phyloP scores from a whole-genome alignment of 1,139 yeast genomes.

The Debaryomyces subglobosus region DNA sequence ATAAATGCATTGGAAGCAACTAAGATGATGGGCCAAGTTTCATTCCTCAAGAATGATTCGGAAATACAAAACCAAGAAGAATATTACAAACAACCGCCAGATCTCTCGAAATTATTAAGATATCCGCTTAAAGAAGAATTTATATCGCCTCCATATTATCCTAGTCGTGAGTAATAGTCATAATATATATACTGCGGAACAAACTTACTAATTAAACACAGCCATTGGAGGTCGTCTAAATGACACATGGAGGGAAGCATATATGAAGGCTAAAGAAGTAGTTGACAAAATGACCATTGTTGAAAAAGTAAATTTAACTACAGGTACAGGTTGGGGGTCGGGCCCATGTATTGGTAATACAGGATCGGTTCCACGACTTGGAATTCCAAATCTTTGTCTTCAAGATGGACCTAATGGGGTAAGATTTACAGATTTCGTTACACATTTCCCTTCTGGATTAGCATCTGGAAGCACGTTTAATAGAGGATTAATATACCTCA shows the following conservation, averaged over 20 bases:
- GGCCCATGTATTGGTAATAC: slow-evolving; percentile 71
- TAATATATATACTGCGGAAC: slow-evolving; percentile 15
- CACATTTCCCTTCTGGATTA: slow-evolving; percentile 61
- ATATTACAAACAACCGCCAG: slow-evolving; percentile 38
- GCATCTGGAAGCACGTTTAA: slow-evolving; percentile 65
- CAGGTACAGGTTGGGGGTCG: slow-evolving; percentile 63
- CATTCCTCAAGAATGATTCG: slow-evolving; percentile 12
- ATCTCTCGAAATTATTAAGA: slow-evolving; percentile 30
- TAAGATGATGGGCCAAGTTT: slow-evolving; percentile 10
- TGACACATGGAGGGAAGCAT: slow-evolving; percentile 9
- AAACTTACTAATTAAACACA: slow-evolving; percentile 32
- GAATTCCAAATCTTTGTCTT: slow-evolving; percentile 59
- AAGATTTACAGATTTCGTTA: slow-evolving; percentile 57
- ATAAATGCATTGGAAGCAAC: slow-evolving; percentile 5
- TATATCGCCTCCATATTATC: slow-evolving; percentile 24
- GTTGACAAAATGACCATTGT: slow-evolving; percentile 47
- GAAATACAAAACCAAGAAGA: slow-evolving; percentile 30
- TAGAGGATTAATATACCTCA: slow-evolving; percentile 49
- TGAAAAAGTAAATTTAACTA: slow-evolving; percentile 57
- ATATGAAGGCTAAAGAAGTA: slow-evolving; percentile 7
- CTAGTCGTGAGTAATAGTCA: neutral
- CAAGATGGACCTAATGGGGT: slow-evolving; percentile 73
- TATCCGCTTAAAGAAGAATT: slow-evolving; percentile 30
- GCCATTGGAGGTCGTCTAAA: slow-evolving; percentile 39
- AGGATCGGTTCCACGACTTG: slow-evolving; percentile 59